Evolutionary conservation across 1,284 basidiomycete genomes (phyloP).

Genomic region (Takashimella tepidaria): DNA sequence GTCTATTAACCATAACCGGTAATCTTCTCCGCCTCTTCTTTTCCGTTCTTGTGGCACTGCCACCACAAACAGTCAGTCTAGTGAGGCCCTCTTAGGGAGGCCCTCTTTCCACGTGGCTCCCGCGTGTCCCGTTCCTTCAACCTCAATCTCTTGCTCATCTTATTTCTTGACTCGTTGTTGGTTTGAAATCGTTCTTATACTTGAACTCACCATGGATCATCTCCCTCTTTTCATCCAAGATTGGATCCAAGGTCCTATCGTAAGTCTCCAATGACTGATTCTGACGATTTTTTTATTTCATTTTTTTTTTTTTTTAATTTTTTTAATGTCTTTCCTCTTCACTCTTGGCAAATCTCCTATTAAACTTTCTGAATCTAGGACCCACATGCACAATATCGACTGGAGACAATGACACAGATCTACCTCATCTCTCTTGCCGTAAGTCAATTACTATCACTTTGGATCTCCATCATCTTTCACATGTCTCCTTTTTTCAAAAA

Average conservation of each 20-base stretch:
- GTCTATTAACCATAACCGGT: background rate
- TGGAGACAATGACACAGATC: conserved; percentile 31
- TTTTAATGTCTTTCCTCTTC: background rate
- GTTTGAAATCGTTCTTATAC: no score
- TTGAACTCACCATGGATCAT: conserved; percentile 23
- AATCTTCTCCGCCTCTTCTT: background rate
- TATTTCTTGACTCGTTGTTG: no score
- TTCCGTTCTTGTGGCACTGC: background rate
- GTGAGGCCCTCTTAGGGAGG: no score
- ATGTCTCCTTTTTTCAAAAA: background rate
- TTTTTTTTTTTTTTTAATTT: background rate
- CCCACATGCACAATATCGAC: conserved; percentile 31
- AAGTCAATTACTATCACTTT: conserved; percentile 8
- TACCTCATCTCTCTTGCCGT: conserved; percentile 36
- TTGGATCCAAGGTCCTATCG: conserved; percentile 34
- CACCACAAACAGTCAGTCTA: no score
- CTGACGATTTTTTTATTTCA: background rate
- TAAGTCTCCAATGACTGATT: conserved; percentile 9
- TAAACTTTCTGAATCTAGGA: conserved; percentile 20
- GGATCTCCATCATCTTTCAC: background rate
- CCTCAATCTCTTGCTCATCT: background rate
- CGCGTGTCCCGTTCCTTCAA: no score
- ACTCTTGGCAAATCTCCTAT: conserved; percentile 2
- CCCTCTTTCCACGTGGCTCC: no score
- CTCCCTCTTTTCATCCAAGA: conserved; percentile 22